phyloP scores from a whole-genome alignment of 176 grass and related monocot species.

The Ensete ventricosum region DNA sequence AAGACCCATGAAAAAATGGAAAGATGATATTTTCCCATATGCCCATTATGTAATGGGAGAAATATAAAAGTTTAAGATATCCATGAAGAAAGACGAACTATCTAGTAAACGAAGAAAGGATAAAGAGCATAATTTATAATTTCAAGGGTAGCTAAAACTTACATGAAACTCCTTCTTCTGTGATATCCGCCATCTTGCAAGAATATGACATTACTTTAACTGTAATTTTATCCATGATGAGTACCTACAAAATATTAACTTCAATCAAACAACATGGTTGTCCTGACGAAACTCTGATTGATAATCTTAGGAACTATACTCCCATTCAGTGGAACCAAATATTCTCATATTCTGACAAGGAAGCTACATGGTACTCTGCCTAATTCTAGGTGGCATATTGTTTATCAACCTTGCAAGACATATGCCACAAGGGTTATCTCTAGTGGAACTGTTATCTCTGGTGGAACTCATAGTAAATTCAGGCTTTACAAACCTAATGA shows the following conservation, averaged over 20 bases:
- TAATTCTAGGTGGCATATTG: too few relatives aligned
- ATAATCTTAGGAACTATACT: too few relatives aligned
- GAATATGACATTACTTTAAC: slow-evolving; percentile 67
- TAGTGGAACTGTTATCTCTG: too few relatives aligned
- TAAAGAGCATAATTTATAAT: not conserved
- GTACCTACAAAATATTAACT: slow-evolving; percentile 45
- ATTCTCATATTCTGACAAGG: too few relatives aligned
- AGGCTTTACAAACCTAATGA: too few relatives aligned
- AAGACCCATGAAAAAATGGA: not conserved
- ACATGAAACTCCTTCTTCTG: slow-evolving; percentile 80
- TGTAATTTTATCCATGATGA: slow-evolving; percentile 92
- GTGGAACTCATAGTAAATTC: too few relatives aligned
- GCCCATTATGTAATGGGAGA: not conserved
- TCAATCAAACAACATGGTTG: not conserved
- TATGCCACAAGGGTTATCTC: too few relatives aligned
- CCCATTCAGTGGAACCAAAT: too few relatives aligned
- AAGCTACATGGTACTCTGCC: too few relatives aligned
- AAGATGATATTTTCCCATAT: not conserved
- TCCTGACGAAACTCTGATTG: too few relatives aligned
- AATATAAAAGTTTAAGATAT: not conserved
- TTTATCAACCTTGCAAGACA: too few relatives aligned
- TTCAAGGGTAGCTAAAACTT: slow-evolving; percentile 22
- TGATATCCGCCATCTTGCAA: slow-evolving; percentile 88
- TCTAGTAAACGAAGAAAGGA: slow-evolving; percentile 9
- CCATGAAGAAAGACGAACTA: not conserved